phyloP scores from a whole-genome alignment of 129 eudicot genomes.

The sunflower (Helianthus annuus) region HanXRQr2.0-SUNRISE NC_035442.2:8184925-8185424 shows the following conservation, averaged over 20 bases:
- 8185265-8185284: neutral
- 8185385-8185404: slow-evolving; percentile 8
- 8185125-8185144: too few relatives aligned
- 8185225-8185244: neutral
- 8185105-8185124: too few relatives aligned
- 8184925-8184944: too few relatives aligned
- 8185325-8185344: slow-evolving; percentile 5
- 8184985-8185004: too few relatives aligned
- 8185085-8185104: too few relatives aligned
- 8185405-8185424: slow-evolving; percentile 2
- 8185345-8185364: slow-evolving; percentile 3
- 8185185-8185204: slow-evolving; percentile 15
- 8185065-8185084: too few relatives aligned
- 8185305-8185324: neutral
- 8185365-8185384: slow-evolving; percentile 16
- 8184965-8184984: too few relatives aligned
- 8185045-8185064: too few relatives aligned
- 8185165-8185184: neutral
- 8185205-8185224: neutral
- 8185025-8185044: too few relatives aligned
- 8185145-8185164: neutral
- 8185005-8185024: too few relatives aligned
- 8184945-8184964: too few relatives aligned
- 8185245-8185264: neutral
- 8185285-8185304: slow-evolving; percentile 6